Evolutionary conservation across 495 filamentous ascomycete genomes (phyloP), one percentile per base, ranked within the genome.

Genomic region (Aspergillus kassunensis): DNA sequence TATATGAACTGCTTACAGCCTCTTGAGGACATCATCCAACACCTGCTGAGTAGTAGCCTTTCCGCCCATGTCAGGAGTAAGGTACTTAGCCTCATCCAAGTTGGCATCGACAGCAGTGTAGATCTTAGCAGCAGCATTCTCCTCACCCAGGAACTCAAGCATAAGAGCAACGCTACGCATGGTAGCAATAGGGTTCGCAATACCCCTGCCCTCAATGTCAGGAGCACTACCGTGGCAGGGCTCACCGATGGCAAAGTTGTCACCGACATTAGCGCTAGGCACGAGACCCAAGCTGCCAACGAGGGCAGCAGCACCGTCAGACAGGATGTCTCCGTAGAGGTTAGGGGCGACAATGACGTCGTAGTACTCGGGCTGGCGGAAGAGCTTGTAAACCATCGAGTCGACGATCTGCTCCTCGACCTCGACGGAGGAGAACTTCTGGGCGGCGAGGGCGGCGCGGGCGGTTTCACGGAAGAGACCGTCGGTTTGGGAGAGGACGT

Each of bases 341-440:
- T 98, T 98, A 6, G 93, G 93, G 25, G 95, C 93, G 31, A 98
- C 93, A 59, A 98, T 93, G 49, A 98, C 95, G 66, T 98, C 93
- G 82, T 97, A 98, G 59, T 81, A 82, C 55, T 82, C 81, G 41
- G 93, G 93, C 71, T 96, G 88, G 13, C 90, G 90, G 84, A 97
- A 97, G 37, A 98, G 85, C 79, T 97, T 97, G 81, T 98, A 98
- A 34, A 97, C 90, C 93, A 98, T 98, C 33, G 83, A 88, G 69
- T 98, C 93, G 51, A 98, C 92, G 58, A 98, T 98, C 78, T 98
- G 93, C 78, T 98, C 93, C 67, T 98, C 95, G 42, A 95, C 81
- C 21, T 73, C 71, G 25, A 97, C 74, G 27, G 63, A 69, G 2
- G 61, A 61, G 72, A 85, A 93, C 51, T 74, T 78, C 19, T 80